phyloP scores from a whole-genome alignment of 148 eudicot genomes.

The Bassia scoparia region DNA sequence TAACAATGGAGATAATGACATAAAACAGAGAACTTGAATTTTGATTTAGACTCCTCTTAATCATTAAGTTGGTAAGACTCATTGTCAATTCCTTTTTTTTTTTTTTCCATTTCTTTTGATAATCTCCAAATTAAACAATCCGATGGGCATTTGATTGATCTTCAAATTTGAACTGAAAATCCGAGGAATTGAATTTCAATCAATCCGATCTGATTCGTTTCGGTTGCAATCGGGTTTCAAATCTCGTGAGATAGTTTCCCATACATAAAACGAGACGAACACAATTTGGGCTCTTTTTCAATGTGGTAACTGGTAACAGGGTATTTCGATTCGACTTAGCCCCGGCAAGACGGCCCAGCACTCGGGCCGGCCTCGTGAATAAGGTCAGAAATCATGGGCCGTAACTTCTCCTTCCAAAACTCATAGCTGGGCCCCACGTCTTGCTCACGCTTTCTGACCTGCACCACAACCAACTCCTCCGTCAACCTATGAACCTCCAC shows the following conservation, averaged over 20 bases:
- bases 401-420: constrained; percentile 25
- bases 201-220: too few relatives aligned
- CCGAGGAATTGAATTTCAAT: too few relatives aligned
- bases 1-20: neutral
- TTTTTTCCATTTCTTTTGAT: neutral
- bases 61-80: constrained; percentile 1
- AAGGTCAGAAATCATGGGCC: constrained; percentile 18
- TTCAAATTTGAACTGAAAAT: neutral
- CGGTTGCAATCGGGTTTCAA: too few relatives aligned
- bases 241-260: too few relatives aligned
- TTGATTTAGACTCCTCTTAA: neutral
- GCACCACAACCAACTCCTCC: constrained; percentile 25
- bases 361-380: neutral
- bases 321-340: neutral
- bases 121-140: neutral
- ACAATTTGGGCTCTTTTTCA: neutral
- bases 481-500: constrained; percentile 26
- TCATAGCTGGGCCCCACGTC: constrained; percentile 19
- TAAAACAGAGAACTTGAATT: neutral
- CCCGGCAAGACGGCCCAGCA: neutral
- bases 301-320: neutral
- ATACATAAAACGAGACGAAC: neutral
- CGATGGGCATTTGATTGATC: neutral
- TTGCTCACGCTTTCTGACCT: constrained; percentile 27
- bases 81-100: neutral